phyloP scores from a whole-genome alignment of 495 filamentous ascomycete genomes.

The Extremus antarcticus region DNA sequence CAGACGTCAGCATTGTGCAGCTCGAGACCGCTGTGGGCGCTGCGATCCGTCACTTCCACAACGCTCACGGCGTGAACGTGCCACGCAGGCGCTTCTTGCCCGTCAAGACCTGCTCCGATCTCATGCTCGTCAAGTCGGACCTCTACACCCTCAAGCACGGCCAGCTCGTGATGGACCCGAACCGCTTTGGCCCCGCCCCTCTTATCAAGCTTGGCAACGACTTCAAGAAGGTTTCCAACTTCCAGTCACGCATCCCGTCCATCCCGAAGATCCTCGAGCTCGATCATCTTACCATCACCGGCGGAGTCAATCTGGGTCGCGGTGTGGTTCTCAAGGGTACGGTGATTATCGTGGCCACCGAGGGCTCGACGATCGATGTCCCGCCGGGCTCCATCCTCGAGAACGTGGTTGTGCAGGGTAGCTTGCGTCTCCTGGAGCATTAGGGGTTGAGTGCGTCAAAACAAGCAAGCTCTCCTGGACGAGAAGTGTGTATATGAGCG shows the following conservation, averaged over 20 bases:
- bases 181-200: slow-evolving; percentile 94
- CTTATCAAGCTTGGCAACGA: slow-evolving; percentile 97
- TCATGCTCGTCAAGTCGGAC: slow-evolving; percentile 99
- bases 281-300: slow-evolving; percentile 95
- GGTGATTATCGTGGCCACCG: slow-evolving; percentile 98
- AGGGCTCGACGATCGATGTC: slow-evolving; percentile 95
- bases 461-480: no score
- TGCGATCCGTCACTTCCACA: slow-evolving; percentile 96
- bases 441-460: slow-evolving; percentile 35
- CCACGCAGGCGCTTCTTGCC: slow-evolving; percentile 95
- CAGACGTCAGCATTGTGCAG: slow-evolving; percentile 92
- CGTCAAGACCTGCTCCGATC: slow-evolving; percentile 98
- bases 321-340: slow-evolving; percentile 95
- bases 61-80: slow-evolving; percentile 98
- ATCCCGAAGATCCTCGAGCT: slow-evolving; percentile 98
- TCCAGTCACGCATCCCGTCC: slow-evolving; percentile 91
- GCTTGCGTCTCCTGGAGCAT: slow-evolving; percentile 88
- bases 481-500: background rate
- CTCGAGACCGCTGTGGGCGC: slow-evolving; percentile 97
- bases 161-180: slow-evolving; percentile 89
- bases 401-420: slow-evolving; percentile 98
- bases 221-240: slow-evolving; percentile 99
- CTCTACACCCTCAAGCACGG: slow-evolving; percentile 99
- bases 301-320: slow-evolving; percentile 88
- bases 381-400: slow-evolving; percentile 92